Evolutionary conservation across 2,329 filamentous ascomycete genomes (phyloP), one percentile per base, ranked within the genome.

Genomic region (Xylariales sp.): DNA sequence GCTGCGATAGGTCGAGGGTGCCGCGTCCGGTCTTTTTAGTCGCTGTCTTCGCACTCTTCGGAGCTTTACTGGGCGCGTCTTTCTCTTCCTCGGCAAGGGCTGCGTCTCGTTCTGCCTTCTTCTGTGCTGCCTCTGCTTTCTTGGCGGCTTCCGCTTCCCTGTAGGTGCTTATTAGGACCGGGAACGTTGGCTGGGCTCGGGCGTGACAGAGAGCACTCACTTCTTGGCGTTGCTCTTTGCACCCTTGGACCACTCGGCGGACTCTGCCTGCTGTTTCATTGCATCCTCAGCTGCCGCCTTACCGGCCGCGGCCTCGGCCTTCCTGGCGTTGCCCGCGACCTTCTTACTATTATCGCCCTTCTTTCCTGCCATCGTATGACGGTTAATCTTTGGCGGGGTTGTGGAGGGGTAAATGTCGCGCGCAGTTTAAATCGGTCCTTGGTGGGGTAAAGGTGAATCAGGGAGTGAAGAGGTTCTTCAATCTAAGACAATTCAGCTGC

Each of bases 31-130:
- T 76, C 61, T 85, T 86, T 65, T 86, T 86, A 37, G 73, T 70
- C 9, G 84, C 82, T 5, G 74, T 68, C 64, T 87, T 86, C 44
- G 75, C 66, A 51, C 84, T 82, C 66, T 88, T 88, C 40, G 80
- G 76, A 20, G 71, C 71, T 52, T 80, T 71, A 56, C 77, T 66
- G 53, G 76, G 68, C 43, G 77, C 61, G 53, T 53, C 73, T 48
- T 77, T 83, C 59, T 96, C 91, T 65, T 98, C 93, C 59, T 86
- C 89, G 43, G 81, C 83, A 27, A 89, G 68, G 18, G 90, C 70
- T 9, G 90, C 88, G 2, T 94, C 90, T 37, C 85, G 85, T 62
- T 97, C 93, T 38, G 90, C 91, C 68, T 95, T 97, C 68, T 95
- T 95, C 43, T 84, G 81, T 3, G 86, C 86, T 42, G 74, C 78